These are phyloP conservation scores for Waltergamsia citrina DNA, from an alignment of 2,329 filamentous ascomycete species.

Conservation along the genomic window DNA sequence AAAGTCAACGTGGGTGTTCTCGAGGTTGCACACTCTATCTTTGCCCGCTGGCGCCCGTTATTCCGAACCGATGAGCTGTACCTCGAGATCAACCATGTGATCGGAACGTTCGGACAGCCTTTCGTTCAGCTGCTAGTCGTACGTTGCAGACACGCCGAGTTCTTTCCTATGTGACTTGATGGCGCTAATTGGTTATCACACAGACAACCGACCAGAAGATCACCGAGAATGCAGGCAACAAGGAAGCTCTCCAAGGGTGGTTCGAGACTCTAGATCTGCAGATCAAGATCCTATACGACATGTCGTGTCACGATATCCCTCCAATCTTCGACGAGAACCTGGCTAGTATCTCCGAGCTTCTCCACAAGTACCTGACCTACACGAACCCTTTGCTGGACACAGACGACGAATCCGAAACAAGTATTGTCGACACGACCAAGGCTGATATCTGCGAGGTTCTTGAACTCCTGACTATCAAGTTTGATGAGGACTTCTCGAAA, in stretches of 20 bases:
- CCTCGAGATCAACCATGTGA: slow-evolving; percentile 92
- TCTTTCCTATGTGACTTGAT: slow-evolving; percentile 4
- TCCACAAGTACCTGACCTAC: slow-evolving; percentile 91
- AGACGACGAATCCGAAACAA: slow-evolving; percentile 82
- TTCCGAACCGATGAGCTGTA: slow-evolving; percentile 91
- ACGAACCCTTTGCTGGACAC: slow-evolving; percentile 75
- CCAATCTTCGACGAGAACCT: slow-evolving; percentile 91
- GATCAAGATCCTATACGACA: slow-evolving; percentile 87
- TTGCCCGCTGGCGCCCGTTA: slow-evolving; percentile 88
- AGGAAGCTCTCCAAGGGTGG: slow-evolving; percentile 62
- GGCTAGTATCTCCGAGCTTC: slow-evolving; percentile 60
- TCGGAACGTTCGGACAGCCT: slow-evolving; percentile 72
- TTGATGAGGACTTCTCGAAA: slow-evolving; percentile 82
- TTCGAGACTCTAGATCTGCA: slow-evolving; percentile 82
- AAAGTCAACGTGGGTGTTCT: slow-evolving; percentile 88
- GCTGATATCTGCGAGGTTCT: slow-evolving; percentile 88
- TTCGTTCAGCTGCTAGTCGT: slow-evolving; percentile 75
- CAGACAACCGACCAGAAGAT: slow-evolving; percentile 63
- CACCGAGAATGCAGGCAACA: slow-evolving; percentile 65
- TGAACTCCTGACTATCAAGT: slow-evolving; percentile 88
- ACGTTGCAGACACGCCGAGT: slow-evolving; percentile 18
- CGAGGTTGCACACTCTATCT: slow-evolving; percentile 96
- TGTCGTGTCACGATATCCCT: slow-evolving; percentile 94
- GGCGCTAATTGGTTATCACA: slow-evolving; percentile 5
- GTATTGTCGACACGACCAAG: slow-evolving; percentile 76